Evolutionary conservation across 495 filamentous ascomycete genomes (phyloP).

Genomic region (Monascus purpureus): DNA sequence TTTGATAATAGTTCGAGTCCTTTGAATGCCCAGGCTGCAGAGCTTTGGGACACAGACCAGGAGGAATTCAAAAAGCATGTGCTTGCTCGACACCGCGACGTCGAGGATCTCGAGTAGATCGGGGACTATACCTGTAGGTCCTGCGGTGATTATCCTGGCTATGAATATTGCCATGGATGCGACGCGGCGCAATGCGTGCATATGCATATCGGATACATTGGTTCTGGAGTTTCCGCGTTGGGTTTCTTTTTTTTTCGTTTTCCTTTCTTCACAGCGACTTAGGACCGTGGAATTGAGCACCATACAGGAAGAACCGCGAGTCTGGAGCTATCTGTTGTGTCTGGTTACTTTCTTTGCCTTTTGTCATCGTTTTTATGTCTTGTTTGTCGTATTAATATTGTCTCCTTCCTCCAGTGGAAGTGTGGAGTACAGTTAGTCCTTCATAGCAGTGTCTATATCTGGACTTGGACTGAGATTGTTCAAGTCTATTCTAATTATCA

Average conservation of each 20-base stretch:
- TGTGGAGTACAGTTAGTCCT: too few species aligned
- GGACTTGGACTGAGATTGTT: too few species aligned
- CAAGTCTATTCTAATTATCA: too few species aligned
- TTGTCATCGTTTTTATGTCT: neutral
- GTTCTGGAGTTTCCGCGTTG: conserved; percentile 17
- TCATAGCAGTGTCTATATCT: too few species aligned
- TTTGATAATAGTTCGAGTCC: conserved; percentile 61
- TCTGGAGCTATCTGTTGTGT: conserved; percentile 4
- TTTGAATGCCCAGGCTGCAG: conserved; percentile 89
- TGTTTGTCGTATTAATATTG: too few species aligned
- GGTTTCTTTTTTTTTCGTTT: conserved; percentile 6
- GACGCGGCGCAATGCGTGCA: too few species aligned
- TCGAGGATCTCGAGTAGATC: conserved; percentile 39
- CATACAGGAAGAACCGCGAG: conserved; percentile 2
- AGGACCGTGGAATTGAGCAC: too few species aligned
- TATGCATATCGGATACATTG: conserved; percentile 17
- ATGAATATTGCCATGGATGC: too few species aligned
- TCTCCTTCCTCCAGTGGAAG: too few species aligned
- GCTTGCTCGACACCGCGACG: conserved; percentile 47
- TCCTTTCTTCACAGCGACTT: conserved; percentile 1
- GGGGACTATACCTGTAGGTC: too few species aligned
- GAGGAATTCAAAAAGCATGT: conserved; percentile 72
- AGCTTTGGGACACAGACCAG: conserved; percentile 86
- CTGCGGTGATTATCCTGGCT: too few species aligned
- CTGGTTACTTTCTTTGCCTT: conserved; percentile 3